Evolutionary conservation across 495 filamentous ascomycete genomes (phyloP), one percentile per base, ranked within the genome.

Genomic region (Evansstolkia leycettana): DNA sequence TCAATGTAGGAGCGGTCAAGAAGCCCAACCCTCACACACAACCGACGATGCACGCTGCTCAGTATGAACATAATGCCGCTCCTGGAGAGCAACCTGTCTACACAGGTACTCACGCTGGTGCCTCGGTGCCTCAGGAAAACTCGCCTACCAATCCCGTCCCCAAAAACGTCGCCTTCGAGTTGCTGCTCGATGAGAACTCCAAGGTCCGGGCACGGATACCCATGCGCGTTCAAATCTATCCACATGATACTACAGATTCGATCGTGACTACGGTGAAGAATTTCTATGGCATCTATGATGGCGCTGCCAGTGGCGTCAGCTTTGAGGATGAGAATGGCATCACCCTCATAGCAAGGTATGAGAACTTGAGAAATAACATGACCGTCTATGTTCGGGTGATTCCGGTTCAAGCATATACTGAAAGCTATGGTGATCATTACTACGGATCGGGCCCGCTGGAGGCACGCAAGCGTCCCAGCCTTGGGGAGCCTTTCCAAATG

Each of bases 231-330:
- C 78, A 84, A 33, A 95, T 98, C 31, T 87, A 73, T 44, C 82
- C 83, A 14, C 85, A 94, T 60, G 90, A 98, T 64, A 81, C 81
- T 30, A 98, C 90, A 4, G 87, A 94, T 41, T 93, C 85, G 16
- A 96, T 98, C 56, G 80, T 94, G 36, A 83, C 84, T 2, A 95
- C 90, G 3, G 87, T 95, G 37, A 95, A 92, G 65, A 94, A 94
- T 63, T 94, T 95, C 65, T 94, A 90, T 54, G 90, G 87, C 26
- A 73, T 96, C 45, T 90, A 92, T 47, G 76, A 84, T 39, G 70
- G 73, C 40, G 71, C 75, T 43, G 70, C 76, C 42, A 73, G 74
- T 52, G 82, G 84, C 38, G 73, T 96, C 51, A 83, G 81, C 60
- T 95, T 98, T 44, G 86, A 96, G 54, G 88, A 95, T 60, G 72